phyloP scores from a whole-genome alignment of 345 rosid genomes.

The Pistacia integerrima region DNA sequence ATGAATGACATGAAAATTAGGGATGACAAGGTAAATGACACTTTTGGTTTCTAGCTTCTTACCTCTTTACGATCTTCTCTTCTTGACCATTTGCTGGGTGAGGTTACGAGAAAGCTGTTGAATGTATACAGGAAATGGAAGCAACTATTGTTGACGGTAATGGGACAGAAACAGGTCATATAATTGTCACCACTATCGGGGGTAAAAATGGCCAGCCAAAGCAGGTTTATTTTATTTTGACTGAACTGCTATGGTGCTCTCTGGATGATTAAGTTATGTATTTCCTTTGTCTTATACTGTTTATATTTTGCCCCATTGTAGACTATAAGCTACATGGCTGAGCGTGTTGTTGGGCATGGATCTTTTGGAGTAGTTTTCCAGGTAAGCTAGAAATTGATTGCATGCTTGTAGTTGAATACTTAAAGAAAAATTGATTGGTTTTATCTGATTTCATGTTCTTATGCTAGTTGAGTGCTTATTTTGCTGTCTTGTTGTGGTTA shows the following conservation, averaged over 20 bases:
- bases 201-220: constrained; percentile 82
- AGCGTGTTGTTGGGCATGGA: constrained; percentile 93
- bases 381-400: constrained; percentile 37
- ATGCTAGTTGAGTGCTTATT: background rate
- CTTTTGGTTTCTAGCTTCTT: background rate
- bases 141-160: constrained; percentile 86
- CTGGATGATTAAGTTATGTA: background rate
- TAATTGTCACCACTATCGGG: constrained; percentile 82
- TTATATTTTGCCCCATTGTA: constrained; percentile 26
- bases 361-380: constrained; percentile 97
- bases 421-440: background rate
- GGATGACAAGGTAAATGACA: constrained; percentile 68
- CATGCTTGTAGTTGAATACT: background rate
- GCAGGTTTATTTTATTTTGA: constrained; percentile 46
- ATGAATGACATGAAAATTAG: constrained; percentile 91
- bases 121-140: constrained; percentile 68
- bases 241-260: background rate
- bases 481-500: constrained; percentile 9
- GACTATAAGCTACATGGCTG: constrained; percentile 98
- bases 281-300: constrained; percentile 11
- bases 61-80: background rate
- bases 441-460: constrained; percentile 2
- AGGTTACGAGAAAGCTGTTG: background rate
- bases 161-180: constrained; percentile 84
- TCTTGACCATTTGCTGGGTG: background rate